Percentiles rank a stretch among this genome's conserved stretches.
phyloP scores from a whole-genome alignment of 202 grass and related monocot genomes.

The Saccharum hybrid region DNA sequence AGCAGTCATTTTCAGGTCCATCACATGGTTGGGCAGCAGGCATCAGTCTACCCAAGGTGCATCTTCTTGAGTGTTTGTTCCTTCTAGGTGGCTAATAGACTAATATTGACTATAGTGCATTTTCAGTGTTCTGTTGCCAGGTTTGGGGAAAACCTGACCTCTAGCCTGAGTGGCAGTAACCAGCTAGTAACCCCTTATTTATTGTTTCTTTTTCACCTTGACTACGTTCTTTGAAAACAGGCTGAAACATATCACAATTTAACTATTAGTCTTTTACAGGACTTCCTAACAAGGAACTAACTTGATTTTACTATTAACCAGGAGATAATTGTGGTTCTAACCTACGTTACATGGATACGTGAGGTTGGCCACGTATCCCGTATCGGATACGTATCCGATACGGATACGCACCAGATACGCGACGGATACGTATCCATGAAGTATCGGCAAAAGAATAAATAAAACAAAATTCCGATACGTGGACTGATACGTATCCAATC shows the following conservation, averaged over 20 bases:
- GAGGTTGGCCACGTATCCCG: too few relatives aligned
- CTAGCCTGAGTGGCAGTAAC: background rate
- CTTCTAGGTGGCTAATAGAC: background rate
- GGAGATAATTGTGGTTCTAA: background rate
- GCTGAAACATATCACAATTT: background rate
- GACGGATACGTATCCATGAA: too few relatives aligned
- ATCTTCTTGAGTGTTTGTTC: conserved; percentile 17
- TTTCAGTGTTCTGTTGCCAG: background rate
- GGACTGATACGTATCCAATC: too few relatives aligned
- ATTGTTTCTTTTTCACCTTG: background rate
- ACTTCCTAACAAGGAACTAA: background rate
- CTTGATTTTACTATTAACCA: background rate
- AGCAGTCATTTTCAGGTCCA: conserved; percentile 55
- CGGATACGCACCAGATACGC: too few relatives aligned
- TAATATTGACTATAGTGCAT: background rate
- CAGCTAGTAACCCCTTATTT: background rate
- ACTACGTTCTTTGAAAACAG: background rate
- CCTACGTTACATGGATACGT: too few relatives aligned
- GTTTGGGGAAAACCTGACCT: background rate
- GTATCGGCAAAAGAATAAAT: too few relatives aligned
- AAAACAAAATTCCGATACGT: too few relatives aligned
- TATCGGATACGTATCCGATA: too few relatives aligned
- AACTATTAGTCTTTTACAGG: background rate
- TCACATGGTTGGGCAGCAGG: conserved; percentile 84
- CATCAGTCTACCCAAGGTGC: conserved; percentile 73